These are phyloP conservation scores for Stipa capillata DNA, from an alignment of 176 grass and related monocot genomes.

Conservation along the genomic window DNA sequence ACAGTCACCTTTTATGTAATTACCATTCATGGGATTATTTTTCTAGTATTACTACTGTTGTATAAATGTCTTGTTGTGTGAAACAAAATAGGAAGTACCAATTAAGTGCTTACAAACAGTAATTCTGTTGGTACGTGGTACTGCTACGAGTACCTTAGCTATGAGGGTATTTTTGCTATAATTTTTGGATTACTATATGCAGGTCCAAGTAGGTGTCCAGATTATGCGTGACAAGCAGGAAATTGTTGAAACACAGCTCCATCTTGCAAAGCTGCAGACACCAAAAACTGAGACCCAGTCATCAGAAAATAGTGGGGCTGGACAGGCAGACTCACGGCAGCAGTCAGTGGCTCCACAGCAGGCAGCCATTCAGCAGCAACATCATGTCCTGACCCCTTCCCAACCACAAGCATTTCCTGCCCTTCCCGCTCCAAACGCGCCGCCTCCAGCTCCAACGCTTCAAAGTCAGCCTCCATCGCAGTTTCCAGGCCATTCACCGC, in stretches of 20 bases:
- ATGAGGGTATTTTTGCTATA: neutral
- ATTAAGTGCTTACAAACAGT: neutral
- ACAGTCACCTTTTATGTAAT: neutral
- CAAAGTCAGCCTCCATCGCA: slow-evolving; percentile 43
- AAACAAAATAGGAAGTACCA: neutral
- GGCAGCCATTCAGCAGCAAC: slow-evolving; percentile 25
- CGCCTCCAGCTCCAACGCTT: slow-evolving; percentile 36
- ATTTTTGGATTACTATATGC: neutral
- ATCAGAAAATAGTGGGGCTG: slow-evolving; percentile 19
- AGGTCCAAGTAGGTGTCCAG: slow-evolving; percentile 80
- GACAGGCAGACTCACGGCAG: slow-evolving; percentile 21
- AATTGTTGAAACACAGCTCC: slow-evolving; percentile 72
- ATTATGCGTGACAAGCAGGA: slow-evolving; percentile 84
- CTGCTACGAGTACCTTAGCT: neutral
- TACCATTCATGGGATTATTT: neutral
- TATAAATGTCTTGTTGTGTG: neutral
- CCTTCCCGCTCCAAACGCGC: slow-evolving; percentile 61
- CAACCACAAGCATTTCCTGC: slow-evolving; percentile 40
- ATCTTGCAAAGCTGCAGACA: slow-evolving; percentile 62
- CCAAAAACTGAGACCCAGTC: slow-evolving; percentile 16
- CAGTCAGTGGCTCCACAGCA: slow-evolving; percentile 18
- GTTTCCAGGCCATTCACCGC: slow-evolving; percentile 24
- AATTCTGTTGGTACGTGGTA: neutral
- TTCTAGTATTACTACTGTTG: neutral
- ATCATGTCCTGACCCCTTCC: slow-evolving; percentile 29